Conservation (phyloP, 2,329 filamentous ascomycete genomes). For the Fusarium sp. region DNA sequence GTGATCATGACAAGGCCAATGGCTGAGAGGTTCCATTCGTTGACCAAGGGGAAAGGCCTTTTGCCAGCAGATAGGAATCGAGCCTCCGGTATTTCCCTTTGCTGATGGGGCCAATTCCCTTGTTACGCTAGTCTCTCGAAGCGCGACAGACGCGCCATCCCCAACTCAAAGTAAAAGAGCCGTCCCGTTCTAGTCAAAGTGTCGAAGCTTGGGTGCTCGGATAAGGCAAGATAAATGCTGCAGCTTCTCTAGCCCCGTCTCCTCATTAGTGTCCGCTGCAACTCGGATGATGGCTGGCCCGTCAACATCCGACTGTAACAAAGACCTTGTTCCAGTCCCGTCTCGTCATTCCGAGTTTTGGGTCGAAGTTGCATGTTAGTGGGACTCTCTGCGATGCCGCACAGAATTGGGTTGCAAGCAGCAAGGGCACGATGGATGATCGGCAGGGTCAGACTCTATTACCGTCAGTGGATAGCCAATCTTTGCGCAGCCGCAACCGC, state of each 20-base stretch:
- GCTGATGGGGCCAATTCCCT: not conserved
- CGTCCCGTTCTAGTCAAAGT: not conserved
- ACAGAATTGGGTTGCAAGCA: conserved; percentile 13
- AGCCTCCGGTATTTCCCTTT: conserved; percentile 4
- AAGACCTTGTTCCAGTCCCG: conserved; percentile 1
- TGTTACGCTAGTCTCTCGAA: not conserved
- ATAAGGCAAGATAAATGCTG: not conserved
- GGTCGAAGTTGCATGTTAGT: conserved; percentile 10
- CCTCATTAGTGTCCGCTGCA: not conserved
- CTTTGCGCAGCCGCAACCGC: conserved; percentile 9
- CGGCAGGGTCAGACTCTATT: conserved; percentile 12
- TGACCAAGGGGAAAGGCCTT: not conserved
- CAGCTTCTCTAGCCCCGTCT: not conserved
- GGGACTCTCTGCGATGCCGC: conserved; percentile 15
- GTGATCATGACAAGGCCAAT: not conserved
- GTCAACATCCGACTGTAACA: not conserved
- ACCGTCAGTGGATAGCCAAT: conserved; percentile 8
- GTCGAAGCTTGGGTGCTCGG: not conserved
- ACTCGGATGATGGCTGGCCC: conserved; percentile 1
- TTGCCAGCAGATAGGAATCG: not conserved
- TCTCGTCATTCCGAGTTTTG: conserved; percentile 9
- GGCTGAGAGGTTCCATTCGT: not conserved
- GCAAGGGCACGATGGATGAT: conserved; percentile 2
- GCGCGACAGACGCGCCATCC: not conserved
- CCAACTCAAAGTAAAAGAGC: conserved; percentile 13